Evolutionary conservation across 257 asterid genomes (phyloP), one percentile per base, ranked within the genome.

Genomic region (Lithospermum erythrorhizon): DNA sequence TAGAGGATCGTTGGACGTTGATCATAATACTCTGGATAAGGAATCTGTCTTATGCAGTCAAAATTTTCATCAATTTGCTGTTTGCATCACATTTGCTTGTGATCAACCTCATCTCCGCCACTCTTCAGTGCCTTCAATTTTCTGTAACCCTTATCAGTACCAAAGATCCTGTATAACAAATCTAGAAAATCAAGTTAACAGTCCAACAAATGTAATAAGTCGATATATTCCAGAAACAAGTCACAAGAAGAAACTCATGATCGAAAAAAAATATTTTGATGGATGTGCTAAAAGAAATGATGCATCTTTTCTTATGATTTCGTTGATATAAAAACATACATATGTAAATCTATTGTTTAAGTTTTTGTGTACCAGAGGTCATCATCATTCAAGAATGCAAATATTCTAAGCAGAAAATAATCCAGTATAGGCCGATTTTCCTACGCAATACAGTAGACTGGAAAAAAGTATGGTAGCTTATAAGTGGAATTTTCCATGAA

Each of bases 141-240:
- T 76, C 96, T 76, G 68, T 83, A 91, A 56, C 98, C 96, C 66
- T 75, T 73, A 67, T 91, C 98, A 3, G 96, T 88, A 51, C 96
- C 95, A 55, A 90, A 90, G 76, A 90, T 76, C 95, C 97, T 90
- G 67, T 67, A 27, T 53, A 64, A 35, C 22, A 48, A 30, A 9
- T 7, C 9, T 22, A 20, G 48, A 64, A 5, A 30, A 57, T 41
- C 60, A 56, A 22, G 37, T 23, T 4, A 41, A 41, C 18, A 11
- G 30, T 24, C 30, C 24, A 53, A 8, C 16, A 21, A 20, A 20
- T n/a, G 18, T 20, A 9, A 1, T 11, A 19, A 53, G 57, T 10
- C 3, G 1, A n/a, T 6, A 6, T 53, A n/a, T 18, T 19, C 24
- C 11, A 1, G 13, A 53, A 19, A 21, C 4, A n/a, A n/a, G n/a